Evolutionary conservation across 495 filamentous ascomycete species (phyloP).

Genomic region (Penicillium parvum): DNA sequence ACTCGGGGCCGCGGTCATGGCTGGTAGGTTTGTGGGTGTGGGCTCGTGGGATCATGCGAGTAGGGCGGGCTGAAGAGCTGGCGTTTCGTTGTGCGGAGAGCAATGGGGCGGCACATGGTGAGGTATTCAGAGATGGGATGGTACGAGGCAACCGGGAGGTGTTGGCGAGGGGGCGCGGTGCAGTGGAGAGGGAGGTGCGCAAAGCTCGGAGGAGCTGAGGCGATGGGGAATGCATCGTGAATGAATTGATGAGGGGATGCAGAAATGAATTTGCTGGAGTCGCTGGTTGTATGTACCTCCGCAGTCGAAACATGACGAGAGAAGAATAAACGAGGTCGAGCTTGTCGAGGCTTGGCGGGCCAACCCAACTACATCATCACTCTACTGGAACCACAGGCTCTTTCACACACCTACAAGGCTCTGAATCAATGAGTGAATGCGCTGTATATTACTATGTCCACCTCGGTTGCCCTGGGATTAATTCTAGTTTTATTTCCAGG

Average conservation of each 20-base stretch:
- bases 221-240: constrained; percentile 39
- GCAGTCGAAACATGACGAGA: too few relatives aligned
- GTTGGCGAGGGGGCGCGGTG: constrained; percentile 7
- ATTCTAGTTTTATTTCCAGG: constrained; percentile 30
- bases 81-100: constrained; percentile 22
- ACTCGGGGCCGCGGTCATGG: constrained; percentile 55
- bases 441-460: constrained; percentile 21
- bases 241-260: background rate
- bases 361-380: background rate
- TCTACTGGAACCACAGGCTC: background rate
- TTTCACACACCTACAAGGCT: background rate
- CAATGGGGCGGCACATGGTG: constrained; percentile 7
- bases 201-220: constrained; percentile 43
- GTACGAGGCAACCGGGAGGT: constrained; percentile 11
- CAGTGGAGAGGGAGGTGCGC: constrained; percentile 29
- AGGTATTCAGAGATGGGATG: constrained; percentile 8
- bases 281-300: too few relatives aligned
- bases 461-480: constrained; percentile 22
- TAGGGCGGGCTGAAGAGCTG: constrained; percentile 25
- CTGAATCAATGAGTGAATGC: background rate
- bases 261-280: too few relatives aligned
- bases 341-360: background rate
- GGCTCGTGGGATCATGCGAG: constrained; percentile 38
- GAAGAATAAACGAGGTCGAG: background rate
- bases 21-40: constrained; percentile 38